Conservation (phyloP, 345 rosid genomes). For the Boechera retrofracta region DNA sequence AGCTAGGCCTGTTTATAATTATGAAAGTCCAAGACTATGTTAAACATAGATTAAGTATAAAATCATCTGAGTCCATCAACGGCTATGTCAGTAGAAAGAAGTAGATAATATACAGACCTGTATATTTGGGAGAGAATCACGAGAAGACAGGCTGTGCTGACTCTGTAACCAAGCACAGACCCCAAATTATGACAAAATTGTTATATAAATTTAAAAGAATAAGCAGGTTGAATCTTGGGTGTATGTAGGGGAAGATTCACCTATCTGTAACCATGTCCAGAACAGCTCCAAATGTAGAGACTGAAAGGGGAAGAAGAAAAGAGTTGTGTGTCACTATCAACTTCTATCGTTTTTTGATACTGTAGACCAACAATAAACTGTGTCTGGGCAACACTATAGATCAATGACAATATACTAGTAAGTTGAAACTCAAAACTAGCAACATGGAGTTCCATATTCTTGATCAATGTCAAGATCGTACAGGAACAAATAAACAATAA, state of each 20-base stretch:
- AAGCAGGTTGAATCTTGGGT: background rate
- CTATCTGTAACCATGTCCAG: constrained; percentile 97
- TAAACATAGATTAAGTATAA: background rate
- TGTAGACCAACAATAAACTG: background rate
- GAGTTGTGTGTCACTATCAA: constrained; percentile 26
- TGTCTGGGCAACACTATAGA: background rate
- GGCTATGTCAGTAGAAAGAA: background rate
- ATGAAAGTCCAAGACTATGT: constrained; percentile 9
- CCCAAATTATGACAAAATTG: background rate
- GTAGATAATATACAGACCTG: constrained; percentile 47
- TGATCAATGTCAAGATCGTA: background rate
- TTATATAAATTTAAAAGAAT: background rate
- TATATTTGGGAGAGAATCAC: constrained; percentile 90
- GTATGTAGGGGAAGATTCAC: constrained; percentile 45
- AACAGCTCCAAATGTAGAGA: constrained; percentile 96
- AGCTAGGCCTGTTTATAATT: constrained; percentile 75
- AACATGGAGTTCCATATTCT: background rate
- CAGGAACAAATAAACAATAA: constrained; percentile 6
- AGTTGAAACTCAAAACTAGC: constrained; percentile 21
- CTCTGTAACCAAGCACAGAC: constrained; percentile 55
- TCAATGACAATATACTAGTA: background rate
- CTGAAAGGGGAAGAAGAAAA: constrained; percentile 50
- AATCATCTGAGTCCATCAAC: too few relatives aligned
- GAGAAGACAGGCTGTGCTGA: constrained; percentile 94
- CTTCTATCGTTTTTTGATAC: background rate